Percentiles rank a stretch among this genome's conserved stretches.
These are phyloP conservation scores for Lithocarpus polystachyus DNA, from an alignment of 306 rosid species.

Conservation along the genomic window DNA sequence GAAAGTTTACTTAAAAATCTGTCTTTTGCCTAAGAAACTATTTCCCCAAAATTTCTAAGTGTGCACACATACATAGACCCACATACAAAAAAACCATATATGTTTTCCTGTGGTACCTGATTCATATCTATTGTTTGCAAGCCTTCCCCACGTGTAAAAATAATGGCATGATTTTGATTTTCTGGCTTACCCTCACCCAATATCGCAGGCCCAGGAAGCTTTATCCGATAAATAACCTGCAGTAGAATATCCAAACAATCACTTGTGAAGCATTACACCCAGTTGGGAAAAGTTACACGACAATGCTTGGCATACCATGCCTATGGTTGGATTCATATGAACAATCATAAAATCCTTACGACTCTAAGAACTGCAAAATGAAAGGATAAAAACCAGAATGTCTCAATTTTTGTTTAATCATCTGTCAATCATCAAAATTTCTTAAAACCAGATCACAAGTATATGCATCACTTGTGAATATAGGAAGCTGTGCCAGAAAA, in stretches of 20 bases:
- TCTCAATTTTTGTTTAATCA: slow-evolving; percentile 2
- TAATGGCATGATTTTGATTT: slow-evolving; percentile 97
- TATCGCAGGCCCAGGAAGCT: slow-evolving; percentile 97
- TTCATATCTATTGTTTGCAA: slow-evolving; percentile 98
- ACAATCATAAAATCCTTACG: neutral
- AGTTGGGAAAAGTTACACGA: neutral
- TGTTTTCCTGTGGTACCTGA: slow-evolving; percentile 53
- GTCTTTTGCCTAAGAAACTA: neutral
- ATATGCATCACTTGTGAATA: neutral
- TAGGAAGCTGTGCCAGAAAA: neutral
- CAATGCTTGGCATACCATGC: neutral
- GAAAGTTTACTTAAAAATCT: slow-evolving; percentile 24
- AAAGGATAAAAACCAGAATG: slow-evolving; percentile 6
- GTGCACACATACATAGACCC: neutral
- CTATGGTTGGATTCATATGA: neutral
- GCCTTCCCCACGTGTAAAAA: slow-evolving; percentile 97
- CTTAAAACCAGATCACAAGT: neutral
- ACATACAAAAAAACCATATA: neutral
- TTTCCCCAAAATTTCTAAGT: neutral
- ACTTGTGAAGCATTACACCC: slow-evolving; percentile 14
- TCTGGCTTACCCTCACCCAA: slow-evolving; percentile 98
- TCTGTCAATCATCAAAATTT: neutral
- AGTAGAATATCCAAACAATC: slow-evolving; percentile 23
- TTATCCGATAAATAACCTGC: slow-evolving; percentile 78
- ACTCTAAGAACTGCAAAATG: neutral